Evolutionary conservation across 305 asterid genomes (phyloP), one percentile per base, ranked within the genome.

Genomic region (Fraxinus velutina): DNA sequence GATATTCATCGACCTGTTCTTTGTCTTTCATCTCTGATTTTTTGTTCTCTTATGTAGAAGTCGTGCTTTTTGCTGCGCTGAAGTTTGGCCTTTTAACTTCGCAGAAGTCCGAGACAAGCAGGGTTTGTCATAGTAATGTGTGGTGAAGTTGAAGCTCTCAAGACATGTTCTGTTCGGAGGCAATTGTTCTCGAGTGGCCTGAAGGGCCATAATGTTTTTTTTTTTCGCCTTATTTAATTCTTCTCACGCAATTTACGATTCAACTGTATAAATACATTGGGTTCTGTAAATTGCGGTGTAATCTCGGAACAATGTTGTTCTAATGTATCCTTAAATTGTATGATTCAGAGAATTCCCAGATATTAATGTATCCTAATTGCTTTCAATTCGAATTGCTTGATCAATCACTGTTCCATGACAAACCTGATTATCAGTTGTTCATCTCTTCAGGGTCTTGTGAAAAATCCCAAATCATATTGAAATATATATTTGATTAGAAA

Each of bases 231-330:
- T 76, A 60, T 75, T 71, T 39, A 72, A 82, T 82, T 79, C 76
- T 84, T 80, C 60, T 83, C 73, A 22, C 37, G 88, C 90, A 85
- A 79, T 88, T 87, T 84, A 85, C 82, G 72, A 86, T 88, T 85
- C 72, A 88, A 82, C 89, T 75, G 80, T 86, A 90, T 88, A 90
- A 83, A 89, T 89, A 86, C 90, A 80, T 84, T 85, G 84, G 83
- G 37, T 78, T 82, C 77, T 83, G 90, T 87, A 92, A 86, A 88
- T 88, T 87, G 92, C 78, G 74, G 70, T 44, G 86, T 82, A 79
- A 77, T 78, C 83, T 66, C 81, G 79, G 87, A 78, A 55, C 60
- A n/a, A 36, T 17, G 17, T 68, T 17, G 22, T 76, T 76, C 29
- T 76, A 84, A 52, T 79, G 85, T 70, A 71, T 44, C 47, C 44